phyloP scores from a whole-genome alignment of 148 eudicot genomes.

The Euryodendron excelsum region DNA sequence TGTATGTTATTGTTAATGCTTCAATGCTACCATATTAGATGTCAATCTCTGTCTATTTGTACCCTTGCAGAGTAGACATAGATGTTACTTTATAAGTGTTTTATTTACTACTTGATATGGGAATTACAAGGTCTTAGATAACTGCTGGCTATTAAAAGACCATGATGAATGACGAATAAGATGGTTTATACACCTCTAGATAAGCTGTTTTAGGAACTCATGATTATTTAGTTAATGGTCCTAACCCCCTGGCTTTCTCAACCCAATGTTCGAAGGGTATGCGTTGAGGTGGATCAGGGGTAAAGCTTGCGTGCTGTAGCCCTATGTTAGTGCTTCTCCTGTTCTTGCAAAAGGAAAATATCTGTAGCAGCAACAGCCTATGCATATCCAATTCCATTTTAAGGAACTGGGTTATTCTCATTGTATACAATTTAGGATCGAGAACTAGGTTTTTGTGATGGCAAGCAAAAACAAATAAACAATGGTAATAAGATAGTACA shows the following conservation, averaged over 20 bases:
- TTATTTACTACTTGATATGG: neutral
- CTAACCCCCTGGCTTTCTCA: neutral
- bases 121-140: neutral
- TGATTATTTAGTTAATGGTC: neutral
- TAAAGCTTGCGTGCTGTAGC: neutral
- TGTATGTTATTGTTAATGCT: neutral
- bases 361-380: neutral
- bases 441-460: neutral
- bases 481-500: neutral
- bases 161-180: neutral
- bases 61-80: neutral
- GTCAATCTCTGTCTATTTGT: neutral
- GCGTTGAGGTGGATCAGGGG: neutral
- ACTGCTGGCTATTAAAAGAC: neutral
- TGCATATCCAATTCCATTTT: neutral
- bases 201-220: conserved; percentile 1
- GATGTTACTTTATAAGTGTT: too few species aligned
- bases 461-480: neutral
- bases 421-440: neutral
- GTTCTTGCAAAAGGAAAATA: neutral
- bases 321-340: neutral
- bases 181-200: neutral
- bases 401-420: neutral
- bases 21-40: neutral
- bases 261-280: neutral